Evolutionary conservation across 139 green algal genomes (phyloP).

Genomic region (Raphidocelis subcapitata): DNA sequence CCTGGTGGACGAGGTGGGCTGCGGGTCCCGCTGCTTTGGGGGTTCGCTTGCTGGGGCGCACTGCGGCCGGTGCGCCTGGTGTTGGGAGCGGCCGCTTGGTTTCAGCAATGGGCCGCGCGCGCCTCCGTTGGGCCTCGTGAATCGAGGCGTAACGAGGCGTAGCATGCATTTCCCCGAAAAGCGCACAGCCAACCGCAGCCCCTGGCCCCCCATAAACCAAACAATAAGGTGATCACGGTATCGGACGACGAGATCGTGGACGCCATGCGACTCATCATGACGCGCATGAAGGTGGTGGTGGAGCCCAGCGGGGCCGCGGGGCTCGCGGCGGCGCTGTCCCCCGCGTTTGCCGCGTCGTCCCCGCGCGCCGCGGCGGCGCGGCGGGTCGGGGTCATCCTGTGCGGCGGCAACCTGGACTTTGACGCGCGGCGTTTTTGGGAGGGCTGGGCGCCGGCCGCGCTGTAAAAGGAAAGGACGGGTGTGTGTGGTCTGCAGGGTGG

Average conservation of each 20-base stretch:
- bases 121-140: neutral
- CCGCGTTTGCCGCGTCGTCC: constrained; percentile 5
- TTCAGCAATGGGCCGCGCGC: neutral
- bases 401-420: constrained; percentile 79
- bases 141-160: neutral
- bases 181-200: neutral
- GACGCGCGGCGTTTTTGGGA: constrained; percentile 12
- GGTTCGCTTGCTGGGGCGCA: neutral
- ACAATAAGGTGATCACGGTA: no score
- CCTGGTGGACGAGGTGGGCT: constrained; percentile 61
- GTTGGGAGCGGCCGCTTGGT: no score
- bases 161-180: constrained; percentile 32
- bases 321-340: constrained; percentile 67
- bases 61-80: no score
- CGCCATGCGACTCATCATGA: neutral
- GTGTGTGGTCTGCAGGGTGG: no score
- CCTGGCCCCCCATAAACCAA: no score
- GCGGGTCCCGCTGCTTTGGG: neutral
- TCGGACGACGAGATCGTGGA: no score
- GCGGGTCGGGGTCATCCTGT: constrained; percentile 77
- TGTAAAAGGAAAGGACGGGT: no score
- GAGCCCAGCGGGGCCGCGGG: constrained; percentile 80
- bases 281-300: constrained; percentile 67
- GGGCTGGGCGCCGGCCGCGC: no score
- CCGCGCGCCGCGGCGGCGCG: neutral